Percentiles rank a stretch among this genome's conserved stretches.
phyloP scores from a whole-genome alignment of 805 yeast genomes.

The Metschnikowia vanudenii region DNA sequence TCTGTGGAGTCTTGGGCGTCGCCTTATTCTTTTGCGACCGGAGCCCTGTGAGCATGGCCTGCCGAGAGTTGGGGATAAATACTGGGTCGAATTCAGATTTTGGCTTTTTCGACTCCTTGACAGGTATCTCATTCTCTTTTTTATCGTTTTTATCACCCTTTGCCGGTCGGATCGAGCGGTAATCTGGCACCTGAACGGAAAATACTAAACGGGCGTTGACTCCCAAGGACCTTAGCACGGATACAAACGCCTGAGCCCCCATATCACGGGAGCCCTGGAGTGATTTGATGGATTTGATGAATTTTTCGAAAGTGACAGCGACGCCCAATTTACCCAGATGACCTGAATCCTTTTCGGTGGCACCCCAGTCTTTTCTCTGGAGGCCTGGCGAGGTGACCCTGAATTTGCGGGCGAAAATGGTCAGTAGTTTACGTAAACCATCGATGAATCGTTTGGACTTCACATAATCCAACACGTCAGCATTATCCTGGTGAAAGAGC shows the following conservation, averaged over 20 bases:
- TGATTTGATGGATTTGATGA: slow-evolving; percentile 40
- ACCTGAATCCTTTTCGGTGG: slow-evolving; percentile 10
- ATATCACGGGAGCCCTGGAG: slow-evolving; percentile 73
- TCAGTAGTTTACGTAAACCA: slow-evolving; percentile 67
- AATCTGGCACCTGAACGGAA: slow-evolving; percentile 90
- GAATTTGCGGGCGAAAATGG: slow-evolving; percentile 57
- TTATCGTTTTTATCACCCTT: slow-evolving; percentile 2
- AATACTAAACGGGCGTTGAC: slow-evolving; percentile 72
- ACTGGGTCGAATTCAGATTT: slow-evolving; percentile 20
- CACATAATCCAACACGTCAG: slow-evolving; percentile 29
- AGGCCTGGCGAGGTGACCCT: slow-evolving; percentile 44
- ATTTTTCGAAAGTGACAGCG: slow-evolving; percentile 39
- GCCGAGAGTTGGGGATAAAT: slow-evolving; percentile 19
- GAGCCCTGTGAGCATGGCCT: slow-evolving; percentile 12
- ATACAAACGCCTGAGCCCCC: slow-evolving; percentile 85
- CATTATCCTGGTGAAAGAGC: slow-evolving; percentile 37
- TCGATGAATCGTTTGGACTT: slow-evolving; percentile 71
- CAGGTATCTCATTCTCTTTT: slow-evolving; percentile 1
- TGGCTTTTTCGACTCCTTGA: slow-evolving; percentile 3
- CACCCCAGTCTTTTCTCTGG: slow-evolving; percentile 37
- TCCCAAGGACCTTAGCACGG: slow-evolving; percentile 66
- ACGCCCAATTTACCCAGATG: slow-evolving; percentile 4
- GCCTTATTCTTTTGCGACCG: slow-evolving; percentile 6
- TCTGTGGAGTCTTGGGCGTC: not conserved
- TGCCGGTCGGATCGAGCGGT: slow-evolving; percentile 16